phyloP scores from a whole-genome alignment of 805 yeast species.

The Candida vartiovaarae region DNA sequence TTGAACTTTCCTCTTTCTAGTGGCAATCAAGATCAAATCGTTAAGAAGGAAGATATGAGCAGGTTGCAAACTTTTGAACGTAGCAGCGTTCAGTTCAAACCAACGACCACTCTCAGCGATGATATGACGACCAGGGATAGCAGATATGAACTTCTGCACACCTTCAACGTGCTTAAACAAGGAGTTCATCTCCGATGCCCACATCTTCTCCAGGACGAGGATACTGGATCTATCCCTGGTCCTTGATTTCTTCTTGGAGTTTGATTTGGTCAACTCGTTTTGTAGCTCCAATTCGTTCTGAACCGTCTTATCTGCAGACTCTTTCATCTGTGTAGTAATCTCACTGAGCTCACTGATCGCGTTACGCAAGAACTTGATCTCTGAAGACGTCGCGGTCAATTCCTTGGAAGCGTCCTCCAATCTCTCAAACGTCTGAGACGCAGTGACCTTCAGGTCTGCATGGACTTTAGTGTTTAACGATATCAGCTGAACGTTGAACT shows the following conservation, averaged over 20 bases:
- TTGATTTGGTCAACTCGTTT: slow-evolving; percentile 10
- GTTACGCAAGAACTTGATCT: slow-evolving; percentile 53
- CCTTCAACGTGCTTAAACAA: slow-evolving; percentile 83
- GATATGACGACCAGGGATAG: slow-evolving; percentile 74
- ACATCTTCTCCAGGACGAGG: slow-evolving; percentile 65
- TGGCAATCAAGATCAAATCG: slow-evolving; percentile 71
- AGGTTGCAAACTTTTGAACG: slow-evolving; percentile 72
- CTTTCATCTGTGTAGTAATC: slow-evolving; percentile 51
- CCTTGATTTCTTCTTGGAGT: slow-evolving; percentile 35
- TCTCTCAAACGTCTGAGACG: slow-evolving; percentile 56
- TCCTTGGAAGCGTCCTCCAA: slow-evolving; percentile 54
- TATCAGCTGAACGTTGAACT: slow-evolving; percentile 49
- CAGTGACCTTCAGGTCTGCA: slow-evolving; percentile 49
- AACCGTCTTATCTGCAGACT: slow-evolving; percentile 52
- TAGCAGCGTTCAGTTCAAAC: slow-evolving; percentile 80
- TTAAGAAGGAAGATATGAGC: slow-evolving; percentile 72
- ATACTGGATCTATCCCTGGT: slow-evolving; percentile 67
- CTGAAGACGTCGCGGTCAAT: slow-evolving; percentile 55
- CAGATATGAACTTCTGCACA: slow-evolving; percentile 73
- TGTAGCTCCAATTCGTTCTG: slow-evolving; percentile 34
- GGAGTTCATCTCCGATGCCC: slow-evolving; percentile 67
- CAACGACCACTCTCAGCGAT: slow-evolving; percentile 75
- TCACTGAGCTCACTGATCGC: slow-evolving; percentile 53
- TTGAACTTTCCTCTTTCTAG: slow-evolving; percentile 38
- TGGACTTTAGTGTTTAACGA: slow-evolving; percentile 44